These are phyloP conservation scores for Exophiala oligosperma DNA, from an alignment of 2,329 filamentous ascomycete species.

Conservation along the genomic window DNA sequence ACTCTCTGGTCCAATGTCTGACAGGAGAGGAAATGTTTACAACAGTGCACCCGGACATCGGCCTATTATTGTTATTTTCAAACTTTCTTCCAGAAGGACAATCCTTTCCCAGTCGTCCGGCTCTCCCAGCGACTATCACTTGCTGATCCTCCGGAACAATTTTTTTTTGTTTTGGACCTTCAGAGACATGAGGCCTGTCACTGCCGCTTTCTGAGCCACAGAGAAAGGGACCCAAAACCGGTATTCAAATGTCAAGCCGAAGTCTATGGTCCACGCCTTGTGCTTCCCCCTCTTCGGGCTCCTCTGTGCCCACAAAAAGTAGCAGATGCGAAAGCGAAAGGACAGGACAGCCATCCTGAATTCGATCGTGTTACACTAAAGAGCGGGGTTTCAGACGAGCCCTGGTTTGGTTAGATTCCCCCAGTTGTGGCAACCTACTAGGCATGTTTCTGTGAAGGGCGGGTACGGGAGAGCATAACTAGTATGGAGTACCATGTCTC, in stretches of 20 bases:
- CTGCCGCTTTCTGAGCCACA: too few species aligned
- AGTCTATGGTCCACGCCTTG: too few species aligned
- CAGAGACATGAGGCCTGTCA: too few species aligned
- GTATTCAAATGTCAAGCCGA: too few species aligned
- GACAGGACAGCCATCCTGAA: background rate
- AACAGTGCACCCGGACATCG: background rate
- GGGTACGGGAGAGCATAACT: too few species aligned
- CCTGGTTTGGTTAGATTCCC: conserved; percentile 15
- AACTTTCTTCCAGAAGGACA: background rate
- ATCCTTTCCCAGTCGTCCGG: background rate
- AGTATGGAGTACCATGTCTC: background rate
- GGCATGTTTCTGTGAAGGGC: background rate
- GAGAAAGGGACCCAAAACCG: too few species aligned
- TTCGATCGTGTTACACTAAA: background rate
- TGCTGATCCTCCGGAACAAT: background rate
- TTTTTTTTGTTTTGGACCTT: background rate
- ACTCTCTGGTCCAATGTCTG: background rate
- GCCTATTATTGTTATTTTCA: background rate
- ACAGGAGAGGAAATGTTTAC: too few species aligned
- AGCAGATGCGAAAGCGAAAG: background rate
- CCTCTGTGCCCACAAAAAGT: background rate
- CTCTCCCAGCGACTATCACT: background rate
- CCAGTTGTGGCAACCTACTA: conserved; percentile 9
- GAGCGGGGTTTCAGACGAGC: conserved; percentile 19
- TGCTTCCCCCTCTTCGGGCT: too few species aligned